A percentile compares a stretch with the other conserved stretches of the same genome.
These are phyloP conservation scores for Fusarium staphyleae DNA, from an alignment of 2,329 filamentous ascomycete species.

Conservation along the genomic window DNA sequence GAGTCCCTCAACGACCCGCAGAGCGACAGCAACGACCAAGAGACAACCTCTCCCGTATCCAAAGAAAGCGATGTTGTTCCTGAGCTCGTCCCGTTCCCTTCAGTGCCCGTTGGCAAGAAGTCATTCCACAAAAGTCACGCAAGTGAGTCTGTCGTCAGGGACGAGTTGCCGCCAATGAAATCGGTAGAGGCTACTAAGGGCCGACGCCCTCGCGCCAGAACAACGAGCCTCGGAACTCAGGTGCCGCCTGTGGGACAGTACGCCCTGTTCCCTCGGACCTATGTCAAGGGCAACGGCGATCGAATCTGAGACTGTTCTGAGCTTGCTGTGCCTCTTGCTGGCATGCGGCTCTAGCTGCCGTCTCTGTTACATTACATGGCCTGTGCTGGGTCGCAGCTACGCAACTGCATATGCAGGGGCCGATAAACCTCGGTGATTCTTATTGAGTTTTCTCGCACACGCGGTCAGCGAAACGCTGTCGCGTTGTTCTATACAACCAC, in stretches of 20 bases:
- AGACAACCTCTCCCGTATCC: constrained; percentile 34
- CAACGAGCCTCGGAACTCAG: constrained; percentile 54
- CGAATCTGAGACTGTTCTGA: constrained; percentile 40
- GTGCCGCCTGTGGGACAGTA: constrained; percentile 55
- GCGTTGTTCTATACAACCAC: constrained; percentile 10
- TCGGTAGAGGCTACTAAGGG: constrained; percentile 43
- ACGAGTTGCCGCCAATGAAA: constrained; percentile 41
- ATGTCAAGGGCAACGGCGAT: constrained; percentile 44
- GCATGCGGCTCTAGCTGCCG: constrained; percentile 15
- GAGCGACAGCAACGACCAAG: constrained; percentile 37
- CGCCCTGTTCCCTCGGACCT: constrained; percentile 53
- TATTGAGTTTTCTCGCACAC: constrained; percentile 6
- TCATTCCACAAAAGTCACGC: constrained; percentile 48
- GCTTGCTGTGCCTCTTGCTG: constrained; percentile 6
- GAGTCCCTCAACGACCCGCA: constrained; percentile 34
- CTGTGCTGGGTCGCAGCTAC: not conserved
- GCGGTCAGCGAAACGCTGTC: constrained; percentile 4
- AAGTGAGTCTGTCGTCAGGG: constrained; percentile 48
- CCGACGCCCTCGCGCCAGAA: constrained; percentile 53
- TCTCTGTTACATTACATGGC: constrained; percentile 1
- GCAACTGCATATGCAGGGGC: constrained; percentile 8
- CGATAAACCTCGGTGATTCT: constrained; percentile 1
- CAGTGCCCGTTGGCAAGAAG: constrained; percentile 32
- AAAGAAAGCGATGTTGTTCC: constrained; percentile 47
- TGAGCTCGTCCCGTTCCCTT: constrained; percentile 45